Conservation (phyloP, 164 flowering plant genomes). For the Buxus sempervirens region DNA sequence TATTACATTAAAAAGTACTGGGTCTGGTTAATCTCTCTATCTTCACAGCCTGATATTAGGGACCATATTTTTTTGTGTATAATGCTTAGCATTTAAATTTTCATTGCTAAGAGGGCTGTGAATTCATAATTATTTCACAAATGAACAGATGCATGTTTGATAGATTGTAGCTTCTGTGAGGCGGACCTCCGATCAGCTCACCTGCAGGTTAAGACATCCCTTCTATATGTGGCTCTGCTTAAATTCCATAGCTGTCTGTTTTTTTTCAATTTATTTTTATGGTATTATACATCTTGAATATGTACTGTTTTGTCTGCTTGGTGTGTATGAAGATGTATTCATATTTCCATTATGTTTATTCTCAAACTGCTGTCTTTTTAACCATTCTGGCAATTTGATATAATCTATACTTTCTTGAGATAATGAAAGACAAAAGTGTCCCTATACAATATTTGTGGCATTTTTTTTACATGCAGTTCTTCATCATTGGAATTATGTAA, state of each 20-base stretch:
- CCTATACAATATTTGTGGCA: too few relatives aligned
- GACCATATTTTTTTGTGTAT: not conserved
- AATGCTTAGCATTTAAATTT: not conserved
- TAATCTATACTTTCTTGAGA: too few relatives aligned
- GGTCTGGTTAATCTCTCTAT: not conserved
- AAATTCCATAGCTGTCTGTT: not conserved
- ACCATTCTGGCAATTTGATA: too few relatives aligned
- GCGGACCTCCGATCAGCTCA: constrained; percentile 95
- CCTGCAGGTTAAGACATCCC: constrained; percentile 54
- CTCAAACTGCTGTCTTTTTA: too few relatives aligned
- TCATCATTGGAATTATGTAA: too few relatives aligned
- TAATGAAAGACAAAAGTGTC: too few relatives aligned
- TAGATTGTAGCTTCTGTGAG: constrained; percentile 75
- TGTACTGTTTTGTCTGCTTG: too few relatives aligned
- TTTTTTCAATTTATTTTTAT: not conserved
- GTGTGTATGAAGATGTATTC: too few relatives aligned
- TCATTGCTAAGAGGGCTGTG: not conserved
- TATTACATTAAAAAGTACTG: not conserved
- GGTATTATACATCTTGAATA: not conserved
- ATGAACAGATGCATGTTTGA: constrained; percentile 78
- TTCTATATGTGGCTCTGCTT: not conserved
- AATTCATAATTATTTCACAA: not conserved
- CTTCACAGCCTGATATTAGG: not conserved
- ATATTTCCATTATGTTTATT: too few relatives aligned
- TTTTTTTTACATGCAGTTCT: too few relatives aligned